Conservation (phyloP, 305 asterid genomes). For the Solanum hybrid region DNA sequence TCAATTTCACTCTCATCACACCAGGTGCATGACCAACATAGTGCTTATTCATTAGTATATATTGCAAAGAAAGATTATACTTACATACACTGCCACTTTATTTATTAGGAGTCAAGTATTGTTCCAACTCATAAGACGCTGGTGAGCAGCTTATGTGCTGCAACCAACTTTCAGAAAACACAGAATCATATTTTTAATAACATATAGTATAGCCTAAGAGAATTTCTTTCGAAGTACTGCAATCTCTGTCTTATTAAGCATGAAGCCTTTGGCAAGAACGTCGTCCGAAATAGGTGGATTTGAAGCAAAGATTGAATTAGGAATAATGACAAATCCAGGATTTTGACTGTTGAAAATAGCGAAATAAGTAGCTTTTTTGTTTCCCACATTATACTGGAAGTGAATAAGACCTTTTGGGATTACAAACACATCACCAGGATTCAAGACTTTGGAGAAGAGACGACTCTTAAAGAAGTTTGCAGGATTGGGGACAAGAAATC, state of each 20-base stretch:
- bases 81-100: neutral
- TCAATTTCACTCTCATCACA: neutral
- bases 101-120: neutral
- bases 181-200: no score
- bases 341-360: neutral
- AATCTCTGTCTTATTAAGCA: neutral
- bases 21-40: neutral
- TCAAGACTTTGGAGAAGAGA: neutral
- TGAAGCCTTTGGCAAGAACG: neutral
- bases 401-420: neutral
- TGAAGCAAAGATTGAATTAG: neutral
- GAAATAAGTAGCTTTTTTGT: neutral
- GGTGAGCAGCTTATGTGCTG: neutral
- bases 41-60: neutral
- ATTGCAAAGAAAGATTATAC: neutral
- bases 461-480: neutral
- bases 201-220: neutral
- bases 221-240: neutral
- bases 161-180: no score
- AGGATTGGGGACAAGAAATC: neutral
- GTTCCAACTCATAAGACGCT: neutral
- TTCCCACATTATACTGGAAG: neutral
- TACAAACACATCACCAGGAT: no score
- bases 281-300: neutral
- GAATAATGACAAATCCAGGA: neutral